Base-by-base conservation (phyloP, 805 yeast genomes). In the Saturnispora sekii region DNA sequence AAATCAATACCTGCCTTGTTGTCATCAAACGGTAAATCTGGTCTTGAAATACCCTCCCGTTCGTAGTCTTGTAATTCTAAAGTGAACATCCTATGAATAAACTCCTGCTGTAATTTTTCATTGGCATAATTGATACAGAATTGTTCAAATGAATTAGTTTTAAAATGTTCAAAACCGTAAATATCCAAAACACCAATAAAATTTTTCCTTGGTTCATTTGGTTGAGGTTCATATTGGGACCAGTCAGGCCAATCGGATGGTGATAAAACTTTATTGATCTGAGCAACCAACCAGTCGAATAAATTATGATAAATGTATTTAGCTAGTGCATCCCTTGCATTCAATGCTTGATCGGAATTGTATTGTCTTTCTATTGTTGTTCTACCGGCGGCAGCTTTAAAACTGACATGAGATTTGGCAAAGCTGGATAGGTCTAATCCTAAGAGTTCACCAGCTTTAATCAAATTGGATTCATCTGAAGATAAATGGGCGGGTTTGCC, bases 111-210 rank as follows among this genome's bases (percentile, higher is more conserved):
- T 56, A 90, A 73, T 66, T 90, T 90, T 68, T 90, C 98, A 65
- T 89, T 89, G 38, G 97, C 96, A 63, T 89, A 89, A 63, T 89
- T 89, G 66, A 89, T 89, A 69, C 98, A 90, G 65, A 90, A 90
- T 65, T 90, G 98, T 66, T 90, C 98, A 59, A 90, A 90, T 8
- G 96, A 88, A 66, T 90, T 90, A 57, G 77, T 80, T 53, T 86
- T 89, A 62, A 90, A 90, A 65, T 90, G 97, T 65, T 90, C 98
- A 63, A 90, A 90, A 18, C 98, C 98, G 60, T 90, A 90, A 55
- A 90, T 90, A 81, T 90, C 98, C 56, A 90, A 73, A 29, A 90
- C 97, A 63, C 98, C 98, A 57, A 90, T 90, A 56, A 90, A 93
- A 3, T 86, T 75, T 41, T 73, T 67, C 34, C 46, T 43, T 38